Base-by-base conservation (phyloP, 257 asterid species). In the Dorcoceras hygrometricum region DNA sequence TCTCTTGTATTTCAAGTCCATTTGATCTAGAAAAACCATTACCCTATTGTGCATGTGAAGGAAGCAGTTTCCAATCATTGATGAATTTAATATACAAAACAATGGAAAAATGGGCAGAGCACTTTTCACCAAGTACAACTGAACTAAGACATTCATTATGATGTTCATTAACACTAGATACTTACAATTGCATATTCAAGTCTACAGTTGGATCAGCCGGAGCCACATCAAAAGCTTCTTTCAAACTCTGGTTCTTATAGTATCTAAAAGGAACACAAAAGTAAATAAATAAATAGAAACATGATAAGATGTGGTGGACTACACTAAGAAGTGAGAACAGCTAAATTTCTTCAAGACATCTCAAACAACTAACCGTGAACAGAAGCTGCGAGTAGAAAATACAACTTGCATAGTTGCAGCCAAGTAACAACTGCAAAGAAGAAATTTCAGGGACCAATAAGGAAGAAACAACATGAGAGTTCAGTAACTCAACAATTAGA, bases 371-470 rank as follows among this genome's bases (percentile, higher is more conserved):
- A 55, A 90, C 99, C 96, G 81, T 73, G 92, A 71, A 80, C 75
- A 83, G 76, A 94, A 94, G 68, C 92, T 80, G 65, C 68, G 85
- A 1, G 95, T 90, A 23, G 99, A 88, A 81, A 94, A 83, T 76
- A 90, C 70, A 57, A 88, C 99, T 80, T 94, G 99, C 93, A 94
- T 90, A 18, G 96, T 90, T 58, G 99, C 95, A 69, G 99, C 97
- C 89, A 94, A 80, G 73, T 94, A 94, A 76, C 99, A 94, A 75
- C 99, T 94, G 89, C 82, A 86, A 75, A 73, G 64, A 70, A 61
- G 69, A 43, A 61, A 69, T 59, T 64, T 67, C 58, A 72, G 72
- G 67, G 59, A 28, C 25, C 20, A 29, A 32, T 69, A 63, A 16
- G 28, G 39, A 54, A 59, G 64, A 68, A 64, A 69, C 8, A 62